Evolutionary conservation across 257 asterid genomes (phyloP), one percentile per base, ranked within the genome.

Genomic region (Verbascum thapsus): DNA sequence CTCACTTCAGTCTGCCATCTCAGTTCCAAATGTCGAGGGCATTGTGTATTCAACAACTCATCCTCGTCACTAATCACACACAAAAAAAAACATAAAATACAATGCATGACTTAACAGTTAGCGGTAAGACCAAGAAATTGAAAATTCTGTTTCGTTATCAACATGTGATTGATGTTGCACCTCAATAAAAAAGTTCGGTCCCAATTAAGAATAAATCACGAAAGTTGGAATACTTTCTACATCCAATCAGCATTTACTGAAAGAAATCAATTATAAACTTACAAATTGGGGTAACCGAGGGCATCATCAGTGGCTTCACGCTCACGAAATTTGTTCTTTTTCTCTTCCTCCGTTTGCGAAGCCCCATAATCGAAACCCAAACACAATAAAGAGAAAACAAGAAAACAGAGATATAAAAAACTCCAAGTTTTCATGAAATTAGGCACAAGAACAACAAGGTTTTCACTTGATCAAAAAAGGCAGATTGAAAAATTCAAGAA

Each of bases 1-100:
- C 98, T 94, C 74, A 94, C 96, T 88, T 94, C 99, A 57, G 90
- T 70, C 82, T 94, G 96, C 99, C 99, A 94, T 77, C 99, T 83
- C 70, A 90, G 83, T 70, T 94, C 99, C 85, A 94, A 83, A 74
- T 84, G 86, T 80, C 75, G 98, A 51, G 99, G 99, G 70, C 99
- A 94, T 73, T 90, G 96, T 7, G 95, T 78, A 77, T 94, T 94
- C 87, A 90, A 73, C 66, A 94, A 63, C 64, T 83, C 96, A 63
- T 84, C 95, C 83, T 94, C 99, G 70, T 84, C 95, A 23, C 99
- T 92, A 58, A 13, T 48, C 69, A 39, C 55, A 63, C 39, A 64
- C 38, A 16, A 64, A 70, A 71, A 12, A n/a, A n/a, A n/a, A n/a
- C 41, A 73, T 57, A 48, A 65, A 49, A n/a, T 12, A 22, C 10